phyloP scores from a whole-genome alignment of 331 rosid genomes.

The Acacia pycnantha region DNA sequence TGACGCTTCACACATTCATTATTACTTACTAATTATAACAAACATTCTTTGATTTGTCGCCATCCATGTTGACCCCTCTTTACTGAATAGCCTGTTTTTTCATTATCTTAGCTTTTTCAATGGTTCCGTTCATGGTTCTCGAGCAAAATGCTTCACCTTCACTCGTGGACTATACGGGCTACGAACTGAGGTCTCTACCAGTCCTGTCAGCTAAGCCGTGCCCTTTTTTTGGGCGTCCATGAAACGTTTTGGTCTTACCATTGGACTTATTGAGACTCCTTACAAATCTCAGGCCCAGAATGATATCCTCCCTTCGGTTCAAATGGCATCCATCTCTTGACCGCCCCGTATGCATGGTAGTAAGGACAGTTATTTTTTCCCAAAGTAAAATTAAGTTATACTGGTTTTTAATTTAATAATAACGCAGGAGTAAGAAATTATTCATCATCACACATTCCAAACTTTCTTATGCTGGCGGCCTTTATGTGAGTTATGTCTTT shows the following conservation, averaged over 20 bases:
- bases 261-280: background rate
- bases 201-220: background rate
- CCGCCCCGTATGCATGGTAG: too few relatives aligned
- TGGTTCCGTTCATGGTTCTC: background rate
- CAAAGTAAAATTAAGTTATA: too few relatives aligned
- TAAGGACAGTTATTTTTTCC: too few relatives aligned
- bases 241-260: background rate
- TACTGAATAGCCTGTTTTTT: background rate
- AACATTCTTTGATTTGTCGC: background rate
- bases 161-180: background rate
- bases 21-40: background rate
- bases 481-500: too few relatives aligned
- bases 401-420: too few relatives aligned
- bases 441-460: background rate
- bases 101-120: background rate
- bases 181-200: background rate
- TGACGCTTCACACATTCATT: background rate
- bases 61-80: background rate
- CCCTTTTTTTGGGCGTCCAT: background rate
- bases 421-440: background rate
- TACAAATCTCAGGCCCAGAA: background rate
- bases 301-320: background rate
- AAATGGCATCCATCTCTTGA: too few relatives aligned
- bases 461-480: too few relatives aligned
- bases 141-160: background rate